Percentiles rank a stretch among this genome's conserved stretches.
Conservation (phyloP, 257 asterid species). For the Capsicum baccatum region DNA sequence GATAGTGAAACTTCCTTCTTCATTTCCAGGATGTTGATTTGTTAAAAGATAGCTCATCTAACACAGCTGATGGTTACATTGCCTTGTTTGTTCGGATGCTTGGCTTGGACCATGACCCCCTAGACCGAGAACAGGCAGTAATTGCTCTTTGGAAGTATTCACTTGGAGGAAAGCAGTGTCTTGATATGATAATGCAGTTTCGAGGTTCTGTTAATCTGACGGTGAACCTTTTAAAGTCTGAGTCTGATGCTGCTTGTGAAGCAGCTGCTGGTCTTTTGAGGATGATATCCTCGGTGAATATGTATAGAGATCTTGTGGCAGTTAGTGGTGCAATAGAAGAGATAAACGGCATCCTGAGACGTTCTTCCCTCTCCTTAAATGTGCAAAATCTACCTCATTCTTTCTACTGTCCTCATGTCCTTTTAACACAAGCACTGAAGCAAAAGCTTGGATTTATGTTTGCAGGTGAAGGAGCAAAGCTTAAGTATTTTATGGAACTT, state of each 20-base stretch:
- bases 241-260: slow-evolving; percentile 76
- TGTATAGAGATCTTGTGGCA: slow-evolving; percentile 69
- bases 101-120: slow-evolving; percentile 78
- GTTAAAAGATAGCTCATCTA: slow-evolving; percentile 42
- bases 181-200: slow-evolving; percentile 74
- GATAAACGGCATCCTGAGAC: slow-evolving; percentile 62
- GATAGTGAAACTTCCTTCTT: slow-evolving; percentile 23
- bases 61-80: slow-evolving; percentile 55
- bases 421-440: slow-evolving; percentile 33
- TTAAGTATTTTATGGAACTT: slow-evolving; percentile 77
- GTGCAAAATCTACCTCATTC: slow-evolving; percentile 41
- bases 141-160: slow-evolving; percentile 81
- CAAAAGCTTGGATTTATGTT: slow-evolving; percentile 35
- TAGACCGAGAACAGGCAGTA: slow-evolving; percentile 80
- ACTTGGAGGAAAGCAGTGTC: slow-evolving; percentile 73
- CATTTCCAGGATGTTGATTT: slow-evolving; percentile 60
- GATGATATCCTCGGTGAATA: slow-evolving; percentile 60
- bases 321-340: slow-evolving; percentile 86
- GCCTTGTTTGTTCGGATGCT: slow-evolving; percentile 80
- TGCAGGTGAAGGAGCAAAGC: slow-evolving; percentile 87
- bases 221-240: slow-evolving; percentile 73
- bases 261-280: slow-evolving; percentile 88
- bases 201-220: slow-evolving; percentile 69
- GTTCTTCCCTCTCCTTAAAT: slow-evolving; percentile 60
- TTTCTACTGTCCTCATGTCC: not conserved